phyloP scores from a whole-genome alignment of 352 stramenopile species.

The Globisporangium cylindrosporum region DNA sequence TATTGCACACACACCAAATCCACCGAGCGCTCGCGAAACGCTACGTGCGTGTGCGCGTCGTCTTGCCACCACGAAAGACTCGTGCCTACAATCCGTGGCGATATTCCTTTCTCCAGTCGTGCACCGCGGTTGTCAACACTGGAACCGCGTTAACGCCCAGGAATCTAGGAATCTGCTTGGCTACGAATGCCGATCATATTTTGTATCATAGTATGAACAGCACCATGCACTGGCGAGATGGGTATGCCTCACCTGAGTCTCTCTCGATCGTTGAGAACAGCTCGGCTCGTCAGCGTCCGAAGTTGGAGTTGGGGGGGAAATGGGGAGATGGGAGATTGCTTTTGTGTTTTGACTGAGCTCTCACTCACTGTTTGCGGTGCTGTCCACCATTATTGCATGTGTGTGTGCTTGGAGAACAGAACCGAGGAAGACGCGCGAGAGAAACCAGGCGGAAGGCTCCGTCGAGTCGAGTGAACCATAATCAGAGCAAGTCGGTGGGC shows the following conservation, averaged over 20 bases:
- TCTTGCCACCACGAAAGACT: no score
- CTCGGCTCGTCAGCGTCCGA: not conserved
- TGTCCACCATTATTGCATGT: not conserved
- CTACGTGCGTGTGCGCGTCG: no score
- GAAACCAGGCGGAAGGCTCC: not conserved
- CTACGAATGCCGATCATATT: not conserved
- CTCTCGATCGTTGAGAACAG: not conserved
- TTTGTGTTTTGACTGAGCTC: not conserved
- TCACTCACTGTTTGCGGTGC: not conserved
- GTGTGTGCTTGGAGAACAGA: not conserved
- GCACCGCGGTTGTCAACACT: no score
- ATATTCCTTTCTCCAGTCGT: no score
- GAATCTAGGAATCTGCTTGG: no score
- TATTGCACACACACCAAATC: no score
- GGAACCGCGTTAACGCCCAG: no score
- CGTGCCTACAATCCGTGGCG: no score
- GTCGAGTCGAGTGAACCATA: not conserved
- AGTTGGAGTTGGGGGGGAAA: not conserved
- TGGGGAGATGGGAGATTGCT: not conserved
- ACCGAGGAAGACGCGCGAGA: not conserved
- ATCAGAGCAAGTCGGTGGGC: not conserved
- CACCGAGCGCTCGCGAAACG: no score
- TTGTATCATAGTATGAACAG: not conserved
- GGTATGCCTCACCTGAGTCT: not conserved
- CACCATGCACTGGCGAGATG: not conserved